Evolutionary conservation across 176 grass and related monocot genomes (phyloP), one percentile per base, ranked within the genome.

Genomic region (Neostapfia colusana): DNA sequence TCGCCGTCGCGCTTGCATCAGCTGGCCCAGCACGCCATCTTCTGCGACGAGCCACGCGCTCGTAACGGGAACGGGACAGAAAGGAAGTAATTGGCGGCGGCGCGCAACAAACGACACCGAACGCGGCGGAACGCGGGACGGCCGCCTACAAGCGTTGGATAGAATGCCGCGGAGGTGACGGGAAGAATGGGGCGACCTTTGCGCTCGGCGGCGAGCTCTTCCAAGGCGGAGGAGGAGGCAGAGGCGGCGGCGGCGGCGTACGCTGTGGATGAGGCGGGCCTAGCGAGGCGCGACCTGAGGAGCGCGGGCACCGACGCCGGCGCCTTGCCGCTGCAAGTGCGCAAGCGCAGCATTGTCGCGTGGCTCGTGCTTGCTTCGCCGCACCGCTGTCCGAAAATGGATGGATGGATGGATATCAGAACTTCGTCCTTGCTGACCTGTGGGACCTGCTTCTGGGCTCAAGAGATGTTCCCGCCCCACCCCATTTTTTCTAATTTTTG

Each of bases 161-260:
- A 35, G 70, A 41, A 55, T 63, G 71, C 42, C 38, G 42, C 21
- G 44, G 14, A 65, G 56, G 46, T 14, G 36, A 41, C 24, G 24
- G 10, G 7, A 9, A 44, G 16, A 69, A 75, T 60, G 57, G 51
- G 21, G 54, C 13, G 65, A 97, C 94, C 91, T 97, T 87, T 93
- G 72, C 83, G 89, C 55, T 82, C 84, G 86, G 95, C 77, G 43
- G 95, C 84, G 45, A 94, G 82, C 36, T 92, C 91, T 75, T 92
- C 85, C 65, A 93, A 87, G 60, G 79, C 78, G 24, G 73, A 67
- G 74, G 66, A 64, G n/a, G 45, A 34, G 16, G 48, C 48, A 16
- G n/a, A 2, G 2, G 28, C 20, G 0, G 67, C 23, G 70, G 78
- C 45, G 18, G 65, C n/a, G 6, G 86, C 65, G 21, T 18, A 53